A percentile compares a stretch with the other conserved stretches of the same genome.
phyloP scores from a whole-genome alignment of 352 stramenopile genomes.

The Phytophthora pini region DNA sequence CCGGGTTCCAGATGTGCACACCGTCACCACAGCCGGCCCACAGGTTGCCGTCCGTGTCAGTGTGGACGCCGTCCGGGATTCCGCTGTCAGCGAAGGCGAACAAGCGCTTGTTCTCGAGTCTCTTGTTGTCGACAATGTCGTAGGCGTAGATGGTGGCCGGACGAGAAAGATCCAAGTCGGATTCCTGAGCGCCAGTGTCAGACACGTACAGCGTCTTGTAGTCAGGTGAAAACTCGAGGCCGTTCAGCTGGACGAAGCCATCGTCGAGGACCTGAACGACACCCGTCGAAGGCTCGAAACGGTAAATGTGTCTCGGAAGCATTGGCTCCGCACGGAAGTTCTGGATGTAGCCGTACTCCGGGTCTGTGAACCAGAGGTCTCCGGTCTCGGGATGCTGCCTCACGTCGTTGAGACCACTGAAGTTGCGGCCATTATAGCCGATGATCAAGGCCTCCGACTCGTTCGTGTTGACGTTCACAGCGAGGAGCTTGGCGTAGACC shows the following conservation, averaged over 20 bases:
- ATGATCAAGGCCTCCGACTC: conserved; percentile 22
- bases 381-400: conserved; percentile 26
- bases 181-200: conserved; percentile 25
- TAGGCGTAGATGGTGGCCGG: conserved; percentile 32
- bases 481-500: conserved; percentile 17
- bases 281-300: conserved; percentile 33
- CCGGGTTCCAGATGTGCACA: conserved; percentile 29
- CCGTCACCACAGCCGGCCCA: conserved; percentile 29
- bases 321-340: conserved; percentile 24
- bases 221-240: conserved; percentile 29
- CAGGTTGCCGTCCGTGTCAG: conserved; percentile 23
- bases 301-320: conserved; percentile 23
- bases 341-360: conserved; percentile 24
- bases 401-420: conserved; percentile 28
- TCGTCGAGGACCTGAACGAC: conserved; percentile 26
- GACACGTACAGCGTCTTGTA: conserved; percentile 34
- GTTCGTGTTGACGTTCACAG: conserved; percentile 29
- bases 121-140: conserved; percentile 25
- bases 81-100: conserved; percentile 27
- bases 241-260: conserved; percentile 20
- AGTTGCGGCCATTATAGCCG: conserved; percentile 31
- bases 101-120: conserved; percentile 15
- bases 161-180: conserved; percentile 15
- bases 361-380: conserved; percentile 30
- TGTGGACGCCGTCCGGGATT: conserved; percentile 27